Evolutionary conservation across 768 basidiomycete species (phyloP), one percentile per base, ranked within the genome.

Genomic region (Kwoniella dendrophila): DNA sequence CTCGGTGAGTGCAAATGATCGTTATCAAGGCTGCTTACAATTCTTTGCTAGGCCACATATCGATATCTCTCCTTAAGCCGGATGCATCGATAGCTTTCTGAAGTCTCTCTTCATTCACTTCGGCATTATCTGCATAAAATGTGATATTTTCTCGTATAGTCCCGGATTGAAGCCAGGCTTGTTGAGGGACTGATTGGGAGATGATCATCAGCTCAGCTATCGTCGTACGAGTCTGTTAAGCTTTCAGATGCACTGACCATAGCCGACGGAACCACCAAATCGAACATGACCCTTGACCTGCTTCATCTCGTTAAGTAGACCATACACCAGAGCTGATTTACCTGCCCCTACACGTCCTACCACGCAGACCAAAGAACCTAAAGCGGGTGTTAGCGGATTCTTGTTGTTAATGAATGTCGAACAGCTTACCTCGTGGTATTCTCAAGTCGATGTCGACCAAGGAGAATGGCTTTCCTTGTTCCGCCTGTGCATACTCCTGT

Each of bases 401-500:
- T 27, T 11, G 20, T 22, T 22, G 18, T 24, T 29, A 32, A 18
- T 16, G n/a, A 33, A 5, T 16, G 14, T 5, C 14, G 14, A n/a
- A 32, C 12, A 30, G 8, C 33, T 20, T 14, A 64, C 68, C 68
- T 50, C 78, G 81, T 3, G 81, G 81, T 32, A 87, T 51, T 70
- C 36, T 73, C 36, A 87, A 63, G 55, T 82, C 81, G 56, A 88
- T 73, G 64, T 82, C 74, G 41, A 78, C 81, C 50, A 87, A 69
- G 56, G 81, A 79, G 63, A 87, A 87, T 0, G 85, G 24, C 29
- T 50, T 32, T 4, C 16, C 45, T 22, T 22, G 14, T 11, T 26
- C 24, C 8, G 20, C 45, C 24, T 22, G 8, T 22, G 16, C 8
- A 36, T 36, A 36, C 8, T 36, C 34, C 34, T 7, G 34, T 16